Conservation (phyloP, 768 basidiomycete species). For the Cubamyces sp. region DNA sequence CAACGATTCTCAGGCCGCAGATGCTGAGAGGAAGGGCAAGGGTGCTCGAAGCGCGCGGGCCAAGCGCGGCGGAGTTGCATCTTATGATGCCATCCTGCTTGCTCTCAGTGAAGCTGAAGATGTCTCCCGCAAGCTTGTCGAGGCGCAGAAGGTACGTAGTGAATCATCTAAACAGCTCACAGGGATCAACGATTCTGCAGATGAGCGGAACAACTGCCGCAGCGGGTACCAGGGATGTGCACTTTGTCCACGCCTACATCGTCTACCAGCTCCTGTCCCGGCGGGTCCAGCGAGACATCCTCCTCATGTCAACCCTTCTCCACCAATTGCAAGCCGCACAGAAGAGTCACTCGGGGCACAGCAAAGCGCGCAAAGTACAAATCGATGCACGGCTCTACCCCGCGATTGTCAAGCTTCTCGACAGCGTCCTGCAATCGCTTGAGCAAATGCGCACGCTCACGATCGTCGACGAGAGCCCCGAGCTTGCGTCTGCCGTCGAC, state of each 20-base stretch:
- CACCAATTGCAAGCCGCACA: conserved; percentile 32
- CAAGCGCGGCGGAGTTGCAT: conserved; percentile 78
- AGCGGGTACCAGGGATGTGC: conserved; percentile 67
- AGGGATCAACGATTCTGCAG: conserved; percentile 22
- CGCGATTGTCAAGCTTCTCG: conserved; percentile 85
- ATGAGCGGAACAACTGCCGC: conserved; percentile 48
- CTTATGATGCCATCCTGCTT: conserved; percentile 83
- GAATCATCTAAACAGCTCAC: too few species aligned
- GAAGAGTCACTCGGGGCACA: conserved; percentile 19
- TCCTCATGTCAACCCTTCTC: conserved; percentile 71
- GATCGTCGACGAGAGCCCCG: conserved; percentile 87
- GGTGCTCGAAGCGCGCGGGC: conserved; percentile 47
- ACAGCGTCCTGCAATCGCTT: conserved; percentile 83
- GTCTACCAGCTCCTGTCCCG: conserved; percentile 85
- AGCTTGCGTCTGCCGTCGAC: conserved; percentile 79
- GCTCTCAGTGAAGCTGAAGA: conserved; percentile 91
- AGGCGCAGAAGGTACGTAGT: conserved; percentile 75
- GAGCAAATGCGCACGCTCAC: conserved; percentile 82
- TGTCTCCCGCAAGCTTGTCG: conserved; percentile 76
- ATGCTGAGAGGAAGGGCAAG: conserved; percentile 43
- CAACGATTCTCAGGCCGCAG: conserved; percentile 36
- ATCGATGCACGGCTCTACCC: conserved; percentile 79
- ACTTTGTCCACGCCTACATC: conserved; percentile 86
- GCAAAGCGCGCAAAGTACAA: conserved; percentile 42
- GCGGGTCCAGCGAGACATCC: conserved; percentile 87